These are phyloP conservation scores for Hirsutella minnesotensis DNA, from an alignment of 2,329 filamentous ascomycete species.

Conservation along the genomic window DNA sequence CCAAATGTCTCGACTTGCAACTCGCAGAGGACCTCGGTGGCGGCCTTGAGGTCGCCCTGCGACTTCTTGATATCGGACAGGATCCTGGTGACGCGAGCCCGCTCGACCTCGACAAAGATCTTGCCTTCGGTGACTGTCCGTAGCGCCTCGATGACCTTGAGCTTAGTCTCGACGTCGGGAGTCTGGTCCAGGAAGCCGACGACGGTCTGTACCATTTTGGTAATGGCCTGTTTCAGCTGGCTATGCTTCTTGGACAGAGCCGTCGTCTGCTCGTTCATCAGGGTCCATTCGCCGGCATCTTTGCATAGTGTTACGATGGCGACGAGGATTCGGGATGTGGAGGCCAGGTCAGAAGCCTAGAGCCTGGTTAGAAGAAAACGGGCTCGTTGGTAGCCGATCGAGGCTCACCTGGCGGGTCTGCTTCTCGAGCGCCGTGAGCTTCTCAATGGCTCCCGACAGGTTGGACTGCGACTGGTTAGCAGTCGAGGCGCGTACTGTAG, in stretches of 20 bases:
- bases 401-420: slow-evolving; percentile 77
- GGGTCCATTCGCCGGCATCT: slow-evolving; percentile 79
- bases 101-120: slow-evolving; percentile 99
- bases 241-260: slow-evolving; percentile 98
- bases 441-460: slow-evolving; percentile 81
- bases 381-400: slow-evolving; percentile 6
- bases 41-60: slow-evolving; percentile 82
- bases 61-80: slow-evolving; percentile 96
- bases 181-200: slow-evolving; percentile 86
- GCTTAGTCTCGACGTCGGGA: slow-evolving; percentile 74
- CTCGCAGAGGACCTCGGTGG: slow-evolving; percentile 89
- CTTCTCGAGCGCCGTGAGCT: slow-evolving; percentile 85
- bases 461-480: slow-evolving; percentile 42
- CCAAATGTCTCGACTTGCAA: slow-evolving; percentile 98
- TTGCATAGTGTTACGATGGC: slow-evolving; percentile 91
- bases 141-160: slow-evolving; percentile 87
- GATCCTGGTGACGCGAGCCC: slow-evolving; percentile 87
- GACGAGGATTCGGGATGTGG: slow-evolving; percentile 79
- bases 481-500: background rate
- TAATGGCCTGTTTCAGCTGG: slow-evolving; percentile 97
- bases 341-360: slow-evolving; percentile 88
- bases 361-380: slow-evolving; percentile 7
- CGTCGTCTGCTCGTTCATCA: slow-evolving; percentile 93
- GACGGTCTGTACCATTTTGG: slow-evolving; percentile 96
- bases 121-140: slow-evolving; percentile 97